Evolutionary conservation across 2,329 filamentous ascomycete species (phyloP).

Genomic region (Fonsecaea monophora): DNA sequence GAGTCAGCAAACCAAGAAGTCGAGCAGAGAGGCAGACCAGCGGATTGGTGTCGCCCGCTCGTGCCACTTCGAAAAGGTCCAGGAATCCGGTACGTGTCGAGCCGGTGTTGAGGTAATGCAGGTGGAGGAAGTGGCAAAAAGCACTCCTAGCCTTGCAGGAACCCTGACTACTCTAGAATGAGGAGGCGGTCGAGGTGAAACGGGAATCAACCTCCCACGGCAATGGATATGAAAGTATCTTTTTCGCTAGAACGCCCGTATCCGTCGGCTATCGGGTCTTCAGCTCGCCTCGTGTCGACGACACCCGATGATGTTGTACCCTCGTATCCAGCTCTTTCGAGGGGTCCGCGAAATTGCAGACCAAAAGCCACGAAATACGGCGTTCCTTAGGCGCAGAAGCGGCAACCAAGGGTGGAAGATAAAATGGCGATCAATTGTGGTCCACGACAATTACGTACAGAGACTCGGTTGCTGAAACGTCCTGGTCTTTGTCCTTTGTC

Average conservation of each 20-base stretch:
- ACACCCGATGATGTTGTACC: neutral
- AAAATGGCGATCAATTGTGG: neutral
- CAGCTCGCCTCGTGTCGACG: constrained; percentile 3
- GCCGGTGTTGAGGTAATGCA: neutral
- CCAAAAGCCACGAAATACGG: neutral
- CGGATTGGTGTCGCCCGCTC: neutral
- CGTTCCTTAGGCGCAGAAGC: neutral
- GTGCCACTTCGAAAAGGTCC: neutral
- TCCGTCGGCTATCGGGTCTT: neutral
- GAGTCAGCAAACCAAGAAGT: neutral
- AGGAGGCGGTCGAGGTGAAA: neutral
- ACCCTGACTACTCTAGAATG: neutral
- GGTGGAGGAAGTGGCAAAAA: neutral
- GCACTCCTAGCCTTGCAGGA: neutral
- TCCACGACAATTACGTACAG: neutral
- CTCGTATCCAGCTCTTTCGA: neutral
- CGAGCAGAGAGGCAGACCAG: neutral
- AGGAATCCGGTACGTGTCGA: neutral
- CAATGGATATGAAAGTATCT: neutral
- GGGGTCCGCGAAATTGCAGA: neutral
- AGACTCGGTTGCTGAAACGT: constrained; percentile 1
- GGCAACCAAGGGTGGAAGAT: neutral
- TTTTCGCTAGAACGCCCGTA: neutral
- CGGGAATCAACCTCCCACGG: too few species aligned
- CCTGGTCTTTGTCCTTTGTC: neutral